Percentiles rank a stretch among this genome's conserved stretches.
These are phyloP conservation scores for Avena atlantica DNA, from an alignment of 176 grass and related monocot genomes.

Conservation along the genomic window DNA sequence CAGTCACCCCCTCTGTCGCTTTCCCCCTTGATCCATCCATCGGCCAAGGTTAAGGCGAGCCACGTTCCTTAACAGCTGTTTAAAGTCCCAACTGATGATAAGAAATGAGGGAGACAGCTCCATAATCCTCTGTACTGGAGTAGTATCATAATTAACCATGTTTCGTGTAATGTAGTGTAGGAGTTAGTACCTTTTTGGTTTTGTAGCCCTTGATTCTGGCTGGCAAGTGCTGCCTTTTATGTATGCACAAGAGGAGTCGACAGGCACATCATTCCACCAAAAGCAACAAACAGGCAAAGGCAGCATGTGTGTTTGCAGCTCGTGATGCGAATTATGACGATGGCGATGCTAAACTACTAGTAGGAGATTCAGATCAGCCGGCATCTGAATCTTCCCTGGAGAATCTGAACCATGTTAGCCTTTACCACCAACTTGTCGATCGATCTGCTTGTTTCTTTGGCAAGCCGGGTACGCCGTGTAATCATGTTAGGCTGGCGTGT, in stretches of 20 bases:
- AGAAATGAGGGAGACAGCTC: not conserved
- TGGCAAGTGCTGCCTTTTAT: not conserved
- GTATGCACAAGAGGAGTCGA: not conserved
- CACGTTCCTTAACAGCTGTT: slow-evolving; percentile 21
- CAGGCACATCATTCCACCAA: not conserved
- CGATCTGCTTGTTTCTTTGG: not conserved
- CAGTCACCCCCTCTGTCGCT: not conserved
- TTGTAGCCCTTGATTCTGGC: not conserved
- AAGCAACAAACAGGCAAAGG: not conserved
- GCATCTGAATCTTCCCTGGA: not conserved
- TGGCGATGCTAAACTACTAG: not conserved
- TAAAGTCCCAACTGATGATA: not conserved
- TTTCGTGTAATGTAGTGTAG: not conserved
- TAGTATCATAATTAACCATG: not conserved
- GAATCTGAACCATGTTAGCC: not conserved
- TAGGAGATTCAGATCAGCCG: not conserved
- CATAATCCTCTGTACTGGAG: not conserved
- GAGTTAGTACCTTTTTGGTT: not conserved
- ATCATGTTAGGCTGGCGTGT: not conserved
- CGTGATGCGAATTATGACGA: not conserved
- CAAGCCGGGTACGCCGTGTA: not conserved
- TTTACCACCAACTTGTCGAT: not conserved
- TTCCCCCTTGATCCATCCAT: not conserved
- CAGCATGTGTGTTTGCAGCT: not conserved
- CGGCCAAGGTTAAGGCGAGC: not conserved